phyloP scores from a whole-genome alignment of 768 basidiomycete genomes.

The Suillus placidus region DNA sequence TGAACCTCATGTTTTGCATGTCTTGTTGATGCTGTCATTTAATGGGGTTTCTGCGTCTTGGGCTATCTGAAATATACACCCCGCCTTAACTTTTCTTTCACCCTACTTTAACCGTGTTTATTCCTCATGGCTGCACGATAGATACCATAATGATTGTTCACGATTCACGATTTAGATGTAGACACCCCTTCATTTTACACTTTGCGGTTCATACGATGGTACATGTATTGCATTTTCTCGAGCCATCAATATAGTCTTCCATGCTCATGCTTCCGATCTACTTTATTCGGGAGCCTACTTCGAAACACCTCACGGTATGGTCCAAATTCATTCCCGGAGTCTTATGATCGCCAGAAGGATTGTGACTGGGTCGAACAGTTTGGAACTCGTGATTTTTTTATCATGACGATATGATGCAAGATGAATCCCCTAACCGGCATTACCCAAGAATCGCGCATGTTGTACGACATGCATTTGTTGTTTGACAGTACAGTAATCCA shows the following conservation, averaged over 20 bases:
- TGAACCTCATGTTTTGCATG: neutral
- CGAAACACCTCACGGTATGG: neutral
- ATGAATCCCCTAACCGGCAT: neutral
- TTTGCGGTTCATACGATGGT: neutral
- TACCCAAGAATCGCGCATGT: too few species aligned
- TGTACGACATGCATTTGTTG: neutral
- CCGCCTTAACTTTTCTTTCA: constrained; percentile 4
- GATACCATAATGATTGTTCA: neutral
- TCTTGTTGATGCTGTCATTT: neutral
- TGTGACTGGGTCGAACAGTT: neutral
- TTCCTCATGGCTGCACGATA: neutral
- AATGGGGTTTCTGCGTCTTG: constrained; percentile 10
- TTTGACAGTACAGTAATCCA: neutral
- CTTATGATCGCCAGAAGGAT: neutral
- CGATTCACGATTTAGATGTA: neutral
- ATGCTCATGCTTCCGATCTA: neutral
- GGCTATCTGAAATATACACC: constrained; percentile 11
- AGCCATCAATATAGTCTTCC: neutral
- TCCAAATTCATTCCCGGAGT: neutral
- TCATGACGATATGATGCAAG: neutral
- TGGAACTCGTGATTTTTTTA: neutral
- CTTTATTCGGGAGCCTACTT: neutral
- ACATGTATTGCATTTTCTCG: neutral
- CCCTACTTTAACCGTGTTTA: constrained; percentile 7
- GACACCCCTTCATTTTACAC: neutral